These are phyloP conservation scores for Penicillium robsamsonii DNA, from an alignment of 495 filamentous ascomycete species.

Conservation along the genomic window DNA sequence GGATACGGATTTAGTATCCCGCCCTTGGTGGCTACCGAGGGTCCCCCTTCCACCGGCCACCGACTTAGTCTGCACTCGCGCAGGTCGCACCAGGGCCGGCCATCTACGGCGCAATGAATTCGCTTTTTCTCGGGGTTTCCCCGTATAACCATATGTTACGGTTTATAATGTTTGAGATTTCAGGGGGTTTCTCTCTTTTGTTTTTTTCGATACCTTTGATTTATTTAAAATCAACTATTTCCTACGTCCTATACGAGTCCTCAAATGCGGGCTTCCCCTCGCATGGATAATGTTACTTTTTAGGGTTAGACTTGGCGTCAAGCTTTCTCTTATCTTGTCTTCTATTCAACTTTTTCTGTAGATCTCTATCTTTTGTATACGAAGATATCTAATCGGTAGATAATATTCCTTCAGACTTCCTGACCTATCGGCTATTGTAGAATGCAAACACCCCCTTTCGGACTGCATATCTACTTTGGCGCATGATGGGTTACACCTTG, in stretches of 20 bases:
- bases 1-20: constrained; percentile 64
- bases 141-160: neutral
- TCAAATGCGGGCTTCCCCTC: constrained; percentile 11
- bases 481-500: neutral
- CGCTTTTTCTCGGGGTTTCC: neutral
- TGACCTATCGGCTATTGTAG: no score
- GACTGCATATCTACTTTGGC: neutral
- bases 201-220: constrained; percentile 9
- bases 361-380: neutral
- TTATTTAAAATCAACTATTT: neutral
- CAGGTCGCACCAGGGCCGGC: constrained; percentile 22
- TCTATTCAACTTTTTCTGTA: neutral
- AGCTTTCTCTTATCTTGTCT: constrained; percentile 5
- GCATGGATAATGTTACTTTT: constrained; percentile 15
- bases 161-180: constrained; percentile 14
- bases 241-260: neutral
- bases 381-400: neutral
- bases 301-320: constrained; percentile 8
- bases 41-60: constrained; percentile 13
- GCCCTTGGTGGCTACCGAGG: constrained; percentile 26
- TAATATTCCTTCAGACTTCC: neutral
- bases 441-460: neutral
- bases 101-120: constrained; percentile 26
- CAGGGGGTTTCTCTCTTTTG: neutral
- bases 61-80: constrained; percentile 26